Base-by-base conservation (phyloP, 805 yeast species). In the Wickerhamomyces mucosus region DNA sequence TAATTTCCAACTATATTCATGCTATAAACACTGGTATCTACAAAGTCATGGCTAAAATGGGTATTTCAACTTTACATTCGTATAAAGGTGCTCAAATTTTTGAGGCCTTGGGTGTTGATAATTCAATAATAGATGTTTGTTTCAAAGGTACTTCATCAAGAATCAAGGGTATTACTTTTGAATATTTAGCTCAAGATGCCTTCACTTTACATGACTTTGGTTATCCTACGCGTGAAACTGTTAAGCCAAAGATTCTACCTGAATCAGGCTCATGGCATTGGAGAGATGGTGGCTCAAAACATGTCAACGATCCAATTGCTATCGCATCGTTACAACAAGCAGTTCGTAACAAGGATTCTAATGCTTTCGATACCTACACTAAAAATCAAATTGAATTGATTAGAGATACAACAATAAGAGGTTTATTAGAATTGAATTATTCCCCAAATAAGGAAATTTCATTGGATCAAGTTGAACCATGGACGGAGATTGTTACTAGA, bases 31-130 rank as follows among this genome's bases (percentile, higher is more conserved):
- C 85, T 34, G 97, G 97, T 60, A 79, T 89, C 46, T 65, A 85
- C 48, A 89, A 92, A 66, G 96, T 92, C 38, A 89, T 89, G 98
- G 85, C 96, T 22, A 89, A 92, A 69, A 92, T 89, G 97, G 98
- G 98, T 68, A 92, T 89, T 48, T 88, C 97, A 20, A 92, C 98
- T 19, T 67, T 89, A 55, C 96, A 96, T 10, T 84, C 96, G n/a
- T 89, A 89, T 63, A 89, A 89, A 63, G 97, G 97, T 59, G 98
- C 98, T 18, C 98, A 89, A 65, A 92, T 89, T 52, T 89, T 92
- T 56, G 98, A 89, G 61, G 95, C 95, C 30, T 66, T 89, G 39
- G 98, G 98, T 59, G 77, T 89, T 39, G 96, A 92, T 56, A 85
- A 88, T 61, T 77, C 94, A 8, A 96, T 89, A 31, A 82, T 89